A percentile compares a stretch with the other conserved stretches of the same genome.
Conservation (phyloP, 2,329 filamentous ascomycete genomes). For the Aureobasidium leucospermi region DNA sequence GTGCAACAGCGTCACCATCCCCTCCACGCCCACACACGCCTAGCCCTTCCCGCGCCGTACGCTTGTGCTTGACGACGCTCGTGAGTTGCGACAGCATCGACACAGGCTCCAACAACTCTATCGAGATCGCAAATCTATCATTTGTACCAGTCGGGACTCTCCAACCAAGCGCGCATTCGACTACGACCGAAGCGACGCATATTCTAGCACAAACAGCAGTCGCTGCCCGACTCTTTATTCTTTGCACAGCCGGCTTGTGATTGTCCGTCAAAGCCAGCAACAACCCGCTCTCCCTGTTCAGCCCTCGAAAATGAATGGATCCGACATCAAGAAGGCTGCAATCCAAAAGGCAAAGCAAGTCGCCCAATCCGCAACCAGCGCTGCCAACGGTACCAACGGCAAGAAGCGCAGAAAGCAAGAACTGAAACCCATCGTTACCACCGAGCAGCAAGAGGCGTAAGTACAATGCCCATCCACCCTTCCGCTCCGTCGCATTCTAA, state of each 20-base stretch:
- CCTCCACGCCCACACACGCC: neutral
- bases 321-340: constrained; percentile 56
- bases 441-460: constrained; percentile 48
- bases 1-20: constrained; percentile 1
- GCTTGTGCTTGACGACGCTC: neutral
- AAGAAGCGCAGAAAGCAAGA: constrained; percentile 70
- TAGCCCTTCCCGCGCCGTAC: neutral
- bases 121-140: neutral
- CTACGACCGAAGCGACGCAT: neutral
- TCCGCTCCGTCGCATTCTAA: constrained; percentile 15
- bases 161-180: neutral
- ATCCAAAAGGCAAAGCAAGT: constrained; percentile 61
- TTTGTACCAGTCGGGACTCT: neutral
- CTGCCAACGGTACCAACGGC: constrained; percentile 39
- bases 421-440: constrained; percentile 70
- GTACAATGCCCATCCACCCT: constrained; percentile 17
- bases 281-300: neutral
- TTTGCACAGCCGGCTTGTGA: neutral
- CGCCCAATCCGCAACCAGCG: constrained; percentile 45
- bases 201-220: neutral
- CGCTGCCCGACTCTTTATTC: neutral
- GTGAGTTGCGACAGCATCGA: constrained; percentile 4
- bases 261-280: constrained; percentile 1
- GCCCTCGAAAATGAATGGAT: constrained; percentile 48
- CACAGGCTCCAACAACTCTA: neutral